A percentile compares a stretch with the other conserved stretches of the same genome.
These are phyloP conservation scores for Fusarium longipes DNA, from an alignment of 2,329 filamentous ascomycete species.

Conservation along the genomic window DNA sequence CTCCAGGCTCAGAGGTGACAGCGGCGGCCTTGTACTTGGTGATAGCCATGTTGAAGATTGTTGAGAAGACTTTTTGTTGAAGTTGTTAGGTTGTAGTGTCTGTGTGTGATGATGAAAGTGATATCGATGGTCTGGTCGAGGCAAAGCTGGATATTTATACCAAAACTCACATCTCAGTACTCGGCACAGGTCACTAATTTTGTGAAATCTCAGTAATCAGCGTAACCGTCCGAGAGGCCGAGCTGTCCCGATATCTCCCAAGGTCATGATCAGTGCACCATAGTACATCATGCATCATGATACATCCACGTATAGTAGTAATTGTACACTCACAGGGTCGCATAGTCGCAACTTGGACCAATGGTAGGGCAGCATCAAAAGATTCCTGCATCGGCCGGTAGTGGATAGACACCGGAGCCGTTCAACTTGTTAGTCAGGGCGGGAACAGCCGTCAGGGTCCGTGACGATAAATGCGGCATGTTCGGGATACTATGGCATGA, in stretches of 20 bases:
- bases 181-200: background rate
- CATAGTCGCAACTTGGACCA: background rate
- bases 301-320: background rate
- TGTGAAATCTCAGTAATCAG: background rate
- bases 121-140: background rate
- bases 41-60: conserved; percentile 29
- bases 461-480: background rate
- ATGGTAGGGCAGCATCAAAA: background rate
- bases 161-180: accelerated
- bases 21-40: conserved; percentile 44
- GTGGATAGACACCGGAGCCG: background rate
- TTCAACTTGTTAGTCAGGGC: background rate
- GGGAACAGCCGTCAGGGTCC: background rate
- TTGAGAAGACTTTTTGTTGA: background rate
- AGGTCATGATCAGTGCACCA: conserved; percentile 18
- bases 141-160: conserved; percentile 12
- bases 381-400: background rate
- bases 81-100: background rate
- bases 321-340: background rate
- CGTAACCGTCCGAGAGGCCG: conserved; percentile 7
- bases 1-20: conserved; percentile 40
- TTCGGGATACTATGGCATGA: conserved; percentile 9
- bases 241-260: conserved; percentile 2
- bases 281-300: background rate
- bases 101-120: background rate